Evolutionary conservation across 257 asterid species (phyloP).

Genomic region (Petunia secreta): DNA sequence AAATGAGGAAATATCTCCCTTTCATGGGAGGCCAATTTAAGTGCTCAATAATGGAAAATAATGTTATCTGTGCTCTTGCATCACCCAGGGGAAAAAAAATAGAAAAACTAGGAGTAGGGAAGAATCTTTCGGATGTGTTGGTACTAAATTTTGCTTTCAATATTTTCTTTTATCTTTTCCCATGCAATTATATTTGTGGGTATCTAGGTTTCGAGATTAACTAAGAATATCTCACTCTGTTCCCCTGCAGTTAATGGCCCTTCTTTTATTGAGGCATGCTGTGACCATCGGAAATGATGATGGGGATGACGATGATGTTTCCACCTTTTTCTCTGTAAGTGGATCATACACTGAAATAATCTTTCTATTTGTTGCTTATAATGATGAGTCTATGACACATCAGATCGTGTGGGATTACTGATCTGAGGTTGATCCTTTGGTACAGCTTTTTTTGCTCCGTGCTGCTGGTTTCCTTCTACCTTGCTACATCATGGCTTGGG

Average conservation of each 20-base stretch:
- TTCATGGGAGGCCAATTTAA: neutral
- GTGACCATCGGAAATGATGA: slow-evolving; percentile 47
- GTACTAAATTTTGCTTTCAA: neutral
- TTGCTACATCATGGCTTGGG: slow-evolving; percentile 58
- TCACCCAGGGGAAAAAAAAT: neutral
- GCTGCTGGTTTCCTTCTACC: slow-evolving; percentile 58
- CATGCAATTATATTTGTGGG: slow-evolving; percentile 13
- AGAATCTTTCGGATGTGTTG: neutral
- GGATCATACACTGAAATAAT: neutral
- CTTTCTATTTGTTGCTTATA: neutral
- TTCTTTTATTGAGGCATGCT: slow-evolving; percentile 57
- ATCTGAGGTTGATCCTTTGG: slow-evolving; percentile 19
- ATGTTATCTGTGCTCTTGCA: neutral
- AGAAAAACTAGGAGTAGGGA: neutral
- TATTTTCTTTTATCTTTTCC: neutral
- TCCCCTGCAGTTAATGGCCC: slow-evolving; percentile 51
- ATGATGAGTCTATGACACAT: slow-evolving; percentile 1
- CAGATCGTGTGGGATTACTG: neutral
- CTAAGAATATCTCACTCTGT: neutral
- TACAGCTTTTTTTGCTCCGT: slow-evolving; percentile 57
- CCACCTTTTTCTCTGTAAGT: slow-evolving; percentile 56
- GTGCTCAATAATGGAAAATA: slow-evolving; percentile 12
- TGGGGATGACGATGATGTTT: slow-evolving; percentile 49
- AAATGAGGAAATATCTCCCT: neutral
- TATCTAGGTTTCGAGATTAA: slow-evolving; percentile 2